A percentile compares a stretch with the other conserved stretches of the same genome.
Conservation (phyloP, 2,329 filamentous ascomycete species). For the Paraphaeosphaeria sporulosa region DNA sequence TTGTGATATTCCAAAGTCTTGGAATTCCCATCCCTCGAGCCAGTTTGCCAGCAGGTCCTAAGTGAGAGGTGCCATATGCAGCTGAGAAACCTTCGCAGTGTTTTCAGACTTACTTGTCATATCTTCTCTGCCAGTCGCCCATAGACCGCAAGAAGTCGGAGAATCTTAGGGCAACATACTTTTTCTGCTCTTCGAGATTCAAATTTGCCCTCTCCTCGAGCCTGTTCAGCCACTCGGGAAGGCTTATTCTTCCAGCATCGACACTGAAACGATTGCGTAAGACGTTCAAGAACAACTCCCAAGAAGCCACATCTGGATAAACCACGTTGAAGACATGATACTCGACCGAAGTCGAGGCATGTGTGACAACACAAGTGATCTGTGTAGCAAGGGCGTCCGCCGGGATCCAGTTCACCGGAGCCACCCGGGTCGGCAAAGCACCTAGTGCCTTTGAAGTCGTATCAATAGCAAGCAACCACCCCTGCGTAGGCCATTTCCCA, state of each 20-base stretch:
- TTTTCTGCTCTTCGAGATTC: neutral
- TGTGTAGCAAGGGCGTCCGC: conserved; percentile 20
- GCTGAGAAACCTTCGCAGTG: neutral
- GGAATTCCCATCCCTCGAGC: conserved; percentile 13
- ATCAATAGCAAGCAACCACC: conserved; percentile 20
- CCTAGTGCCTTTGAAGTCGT: conserved; percentile 12
- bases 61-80: conserved; percentile 5
- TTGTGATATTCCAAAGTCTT: neutral
- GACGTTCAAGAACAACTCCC: conserved; percentile 13
- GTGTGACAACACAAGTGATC: conserved; percentile 11
- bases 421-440: conserved; percentile 14
- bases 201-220: neutral
- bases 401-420: conserved; percentile 26
- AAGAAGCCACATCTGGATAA: conserved; percentile 14
- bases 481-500: conserved; percentile 17
- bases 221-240: conserved; percentile 19
- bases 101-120: conserved; percentile 7
- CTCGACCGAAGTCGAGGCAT: neutral
- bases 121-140: conserved; percentile 17
- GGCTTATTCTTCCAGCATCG: conserved; percentile 1
- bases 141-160: conserved; percentile 16
- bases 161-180: conserved; percentile 14
- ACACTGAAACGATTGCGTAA: conserved; percentile 10
- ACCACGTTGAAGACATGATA: conserved; percentile 21
- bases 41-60: conserved; percentile 15